phyloP scores from a whole-genome alignment of 768 basidiomycete genomes.

The Porpolomopsis calyptriformis region DNA sequence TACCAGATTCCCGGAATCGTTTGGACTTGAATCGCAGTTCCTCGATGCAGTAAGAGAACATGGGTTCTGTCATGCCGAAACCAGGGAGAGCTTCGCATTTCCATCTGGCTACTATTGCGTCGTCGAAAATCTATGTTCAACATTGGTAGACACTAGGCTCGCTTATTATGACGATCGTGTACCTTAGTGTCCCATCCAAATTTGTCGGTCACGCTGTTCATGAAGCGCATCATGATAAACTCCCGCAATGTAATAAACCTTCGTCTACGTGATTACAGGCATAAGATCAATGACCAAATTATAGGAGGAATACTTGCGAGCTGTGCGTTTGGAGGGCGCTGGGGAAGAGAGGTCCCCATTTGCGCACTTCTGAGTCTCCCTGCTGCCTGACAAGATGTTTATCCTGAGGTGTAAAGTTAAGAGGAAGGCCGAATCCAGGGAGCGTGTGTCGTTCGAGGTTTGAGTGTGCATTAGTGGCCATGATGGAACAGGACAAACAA shows the following conservation, averaged over 20 bases:
- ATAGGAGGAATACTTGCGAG: background rate
- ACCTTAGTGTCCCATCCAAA: conserved; percentile 25
- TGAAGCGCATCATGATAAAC: conserved; percentile 24
- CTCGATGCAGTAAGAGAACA: conserved; percentile 18
- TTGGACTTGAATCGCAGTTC: conserved; percentile 20
- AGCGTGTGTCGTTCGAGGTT: conserved; percentile 10
- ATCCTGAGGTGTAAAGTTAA: conserved; percentile 12
- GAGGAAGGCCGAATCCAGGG: conserved; percentile 21
- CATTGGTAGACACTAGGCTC: background rate
- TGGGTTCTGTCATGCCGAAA: conserved; percentile 14
- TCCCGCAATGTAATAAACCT: conserved; percentile 21
- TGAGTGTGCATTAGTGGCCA: too few relatives aligned
- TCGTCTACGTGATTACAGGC: conserved; percentile 8
- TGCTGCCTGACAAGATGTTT: background rate
- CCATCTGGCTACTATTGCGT: conserved; percentile 18
- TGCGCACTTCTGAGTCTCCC: background rate
- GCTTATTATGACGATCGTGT: background rate
- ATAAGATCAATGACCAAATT: background rate
- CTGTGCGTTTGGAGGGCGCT: background rate
- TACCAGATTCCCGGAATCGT: conserved; percentile 5
- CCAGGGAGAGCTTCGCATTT: conserved; percentile 14
- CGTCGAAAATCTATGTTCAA: conserved; percentile 14
- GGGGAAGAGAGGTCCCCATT: conserved; percentile 1
- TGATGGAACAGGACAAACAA: too few relatives aligned
- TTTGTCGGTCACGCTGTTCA: conserved; percentile 28